Percentiles rank a stretch among this genome's conserved stretches.
phyloP scores from a whole-genome alignment of 2,329 filamentous ascomycete genomes.

The Alternaria solani region DNA sequence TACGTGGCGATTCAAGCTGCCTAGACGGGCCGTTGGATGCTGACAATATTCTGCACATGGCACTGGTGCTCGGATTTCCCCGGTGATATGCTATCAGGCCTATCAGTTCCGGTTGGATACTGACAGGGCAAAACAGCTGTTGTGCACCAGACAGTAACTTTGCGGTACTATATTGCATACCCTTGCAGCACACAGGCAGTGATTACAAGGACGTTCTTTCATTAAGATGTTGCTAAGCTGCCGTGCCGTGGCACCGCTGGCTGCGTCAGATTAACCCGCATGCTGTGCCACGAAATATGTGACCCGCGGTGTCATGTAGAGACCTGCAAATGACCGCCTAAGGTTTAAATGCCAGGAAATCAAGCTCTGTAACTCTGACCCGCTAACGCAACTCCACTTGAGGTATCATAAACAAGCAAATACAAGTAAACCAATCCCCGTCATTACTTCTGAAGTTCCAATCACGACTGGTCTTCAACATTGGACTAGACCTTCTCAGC shows the following conservation, averaged over 20 bases:
- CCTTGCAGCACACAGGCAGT: background rate
- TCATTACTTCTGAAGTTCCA: constrained; percentile 17
- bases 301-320: constrained; percentile 31
- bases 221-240: background rate
- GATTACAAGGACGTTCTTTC: background rate
- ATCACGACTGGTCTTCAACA: constrained; percentile 12
- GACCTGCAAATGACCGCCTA: constrained; percentile 24
- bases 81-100: background rate
- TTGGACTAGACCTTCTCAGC: constrained; percentile 41
- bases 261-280: background rate
- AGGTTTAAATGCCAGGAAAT: constrained; percentile 19
- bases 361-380: constrained; percentile 31
- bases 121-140: constrained; percentile 13
- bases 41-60: background rate
- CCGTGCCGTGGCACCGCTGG: background rate
- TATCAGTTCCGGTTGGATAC: background rate
- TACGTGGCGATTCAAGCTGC: background rate
- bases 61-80: background rate
- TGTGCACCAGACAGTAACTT: constrained; percentile 10
- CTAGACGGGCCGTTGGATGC: background rate
- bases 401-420: constrained; percentile 33
- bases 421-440: constrained; percentile 17
- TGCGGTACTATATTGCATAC: constrained; percentile 16
- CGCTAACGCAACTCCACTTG: constrained; percentile 19
- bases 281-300: constrained; percentile 22